Conservation (phyloP, 345 rosid species). For the Corymbia maculata region DNA sequence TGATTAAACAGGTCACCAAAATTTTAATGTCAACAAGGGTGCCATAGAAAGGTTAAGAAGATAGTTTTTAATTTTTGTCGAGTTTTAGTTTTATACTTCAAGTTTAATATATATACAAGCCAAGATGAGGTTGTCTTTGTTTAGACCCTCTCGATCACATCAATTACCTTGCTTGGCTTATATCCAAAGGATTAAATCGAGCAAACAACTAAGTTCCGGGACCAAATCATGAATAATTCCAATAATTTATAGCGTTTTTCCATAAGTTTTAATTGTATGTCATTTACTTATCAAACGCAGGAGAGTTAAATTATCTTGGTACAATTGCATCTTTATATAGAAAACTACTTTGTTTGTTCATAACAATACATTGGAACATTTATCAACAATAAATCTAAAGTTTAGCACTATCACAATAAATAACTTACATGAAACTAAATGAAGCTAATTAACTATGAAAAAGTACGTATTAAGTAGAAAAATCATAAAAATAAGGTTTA, state of each 20-base stretch:
- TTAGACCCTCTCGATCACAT: not conserved
- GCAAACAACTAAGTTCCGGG: not conserved
- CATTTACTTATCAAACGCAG: not conserved
- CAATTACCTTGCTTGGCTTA: not conserved
- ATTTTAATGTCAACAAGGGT: too few relatives aligned
- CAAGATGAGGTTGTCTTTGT: not conserved
- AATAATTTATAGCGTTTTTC: not conserved
- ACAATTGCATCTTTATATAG: not conserved
- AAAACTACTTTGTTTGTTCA: too few relatives aligned
- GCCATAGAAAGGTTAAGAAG: too few relatives aligned
- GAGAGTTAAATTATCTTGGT: not conserved
- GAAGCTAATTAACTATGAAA: not conserved
- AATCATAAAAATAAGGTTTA: too few relatives aligned
- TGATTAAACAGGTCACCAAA: too few relatives aligned
- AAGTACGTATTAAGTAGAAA: not conserved
- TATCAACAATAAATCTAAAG: too few relatives aligned
- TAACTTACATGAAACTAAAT: not conserved
- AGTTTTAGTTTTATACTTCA: too few relatives aligned
- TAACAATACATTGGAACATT: not conserved
- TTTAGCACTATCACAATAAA: not conserved
- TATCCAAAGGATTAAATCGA: not conserved
- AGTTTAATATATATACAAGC: not conserved
- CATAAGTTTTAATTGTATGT: not conserved
- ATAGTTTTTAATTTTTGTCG: too few relatives aligned
- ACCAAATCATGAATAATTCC: not conserved